These are phyloP conservation scores for Beauveria scarabaeidicola DNA, from an alignment of 2,329 filamentous ascomycete genomes.

Conservation along the genomic window DNA sequence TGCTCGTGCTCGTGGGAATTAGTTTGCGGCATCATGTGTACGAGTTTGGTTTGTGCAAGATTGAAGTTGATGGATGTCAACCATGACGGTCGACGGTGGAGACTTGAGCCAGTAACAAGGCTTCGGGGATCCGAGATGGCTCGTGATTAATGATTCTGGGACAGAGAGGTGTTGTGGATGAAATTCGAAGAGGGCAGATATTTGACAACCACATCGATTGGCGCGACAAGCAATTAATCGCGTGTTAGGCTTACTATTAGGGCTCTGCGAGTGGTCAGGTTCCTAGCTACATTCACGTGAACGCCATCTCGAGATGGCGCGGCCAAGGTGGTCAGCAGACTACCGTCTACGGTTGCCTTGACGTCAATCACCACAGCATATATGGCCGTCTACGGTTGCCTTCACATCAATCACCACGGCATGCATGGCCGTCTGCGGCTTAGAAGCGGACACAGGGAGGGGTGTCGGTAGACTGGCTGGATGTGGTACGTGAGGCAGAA, in stretches of 20 bases:
- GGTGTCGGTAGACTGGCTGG: no score
- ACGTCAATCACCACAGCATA: not conserved
- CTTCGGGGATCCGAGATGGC: no score
- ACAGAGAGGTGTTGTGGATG: no score
- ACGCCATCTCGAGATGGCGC: no score
- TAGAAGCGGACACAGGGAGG: not conserved
- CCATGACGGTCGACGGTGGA: not conserved
- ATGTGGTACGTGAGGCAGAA: no score
- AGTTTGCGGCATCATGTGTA: not conserved
- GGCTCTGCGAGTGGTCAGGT: no score
- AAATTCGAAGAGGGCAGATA: no score
- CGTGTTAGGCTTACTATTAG: no score
- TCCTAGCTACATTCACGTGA: not conserved
- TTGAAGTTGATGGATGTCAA: not conserved
- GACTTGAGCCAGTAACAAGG: not conserved
- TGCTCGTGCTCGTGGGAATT: not conserved
- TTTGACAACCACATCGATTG: no score
- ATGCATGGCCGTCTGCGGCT: not conserved
- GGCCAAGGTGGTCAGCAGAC: not conserved
- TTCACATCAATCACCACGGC: not conserved
- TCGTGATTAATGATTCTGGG: no score
- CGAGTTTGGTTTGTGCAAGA: not conserved
- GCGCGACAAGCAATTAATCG: no score
- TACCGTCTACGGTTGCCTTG: not conserved
- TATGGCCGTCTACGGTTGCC: not conserved